These are phyloP conservation scores for Aspergillus udagawae DNA, from an alignment of 2,329 filamentous ascomycete species.

Conservation along the genomic window DNA sequence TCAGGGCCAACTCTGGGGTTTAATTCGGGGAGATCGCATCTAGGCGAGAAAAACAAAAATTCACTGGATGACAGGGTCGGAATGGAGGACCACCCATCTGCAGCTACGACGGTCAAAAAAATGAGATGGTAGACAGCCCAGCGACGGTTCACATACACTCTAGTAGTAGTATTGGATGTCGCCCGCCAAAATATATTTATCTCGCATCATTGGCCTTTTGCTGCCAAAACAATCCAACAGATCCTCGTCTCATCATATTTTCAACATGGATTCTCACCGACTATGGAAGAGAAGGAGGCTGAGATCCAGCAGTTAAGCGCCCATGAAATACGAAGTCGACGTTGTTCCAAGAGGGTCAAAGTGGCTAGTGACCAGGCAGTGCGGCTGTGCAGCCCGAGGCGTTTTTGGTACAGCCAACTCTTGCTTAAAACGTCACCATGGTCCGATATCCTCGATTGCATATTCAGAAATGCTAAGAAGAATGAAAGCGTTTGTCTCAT, in stretches of 20 bases:
- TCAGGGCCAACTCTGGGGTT: no score
- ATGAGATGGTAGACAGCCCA: no score
- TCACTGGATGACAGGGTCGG: no score
- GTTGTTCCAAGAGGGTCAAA: neutral
- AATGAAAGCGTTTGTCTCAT: neutral
- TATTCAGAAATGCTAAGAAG: neutral
- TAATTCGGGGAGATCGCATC: no score
- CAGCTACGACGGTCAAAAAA: no score
- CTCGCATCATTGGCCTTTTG: neutral
- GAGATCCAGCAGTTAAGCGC: neutral
- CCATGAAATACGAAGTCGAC: neutral
- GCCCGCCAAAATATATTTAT: neutral
- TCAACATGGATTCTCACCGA: neutral
- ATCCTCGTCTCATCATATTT: neutral
- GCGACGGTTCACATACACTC: no score
- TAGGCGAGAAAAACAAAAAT: no score
- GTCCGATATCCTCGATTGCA: neutral
- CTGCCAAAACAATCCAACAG: neutral
- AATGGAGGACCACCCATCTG: no score
- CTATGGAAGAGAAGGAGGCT: neutral
- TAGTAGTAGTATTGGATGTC: no score
- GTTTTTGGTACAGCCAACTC: neutral
- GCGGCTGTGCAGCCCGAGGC: neutral
- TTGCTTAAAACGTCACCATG: neutral
- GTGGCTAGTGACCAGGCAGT: neutral